Conservation (phyloP, 306 rosid species). For the Herpetospermum pedunculosum region DNA sequence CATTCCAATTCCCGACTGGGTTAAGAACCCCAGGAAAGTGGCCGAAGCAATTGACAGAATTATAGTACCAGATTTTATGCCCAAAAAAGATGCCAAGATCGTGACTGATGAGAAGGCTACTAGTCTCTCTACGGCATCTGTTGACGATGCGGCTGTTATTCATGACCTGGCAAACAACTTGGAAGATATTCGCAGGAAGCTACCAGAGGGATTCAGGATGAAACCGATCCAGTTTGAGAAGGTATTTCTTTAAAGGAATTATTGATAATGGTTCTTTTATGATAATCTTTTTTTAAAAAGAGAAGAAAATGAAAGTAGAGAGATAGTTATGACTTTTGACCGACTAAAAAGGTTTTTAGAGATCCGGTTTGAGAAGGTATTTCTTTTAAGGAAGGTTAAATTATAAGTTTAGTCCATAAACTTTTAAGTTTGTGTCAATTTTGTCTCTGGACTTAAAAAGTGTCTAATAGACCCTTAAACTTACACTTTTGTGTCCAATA, state of each 20-base stretch:
- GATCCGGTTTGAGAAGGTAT: too few species aligned
- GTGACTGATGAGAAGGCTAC: slow-evolving; percentile 91
- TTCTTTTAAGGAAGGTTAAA: too few species aligned
- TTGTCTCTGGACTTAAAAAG: too few species aligned
- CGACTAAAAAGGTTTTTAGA: neutral
- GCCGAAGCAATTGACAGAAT: slow-evolving; percentile 67
- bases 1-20: slow-evolving; percentile 81
- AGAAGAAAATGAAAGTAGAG: neutral
- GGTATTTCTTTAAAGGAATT: slow-evolving; percentile 21
- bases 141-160: slow-evolving; percentile 79
- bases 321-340: neutral
- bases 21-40: slow-evolving; percentile 46
- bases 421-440: too few species aligned
- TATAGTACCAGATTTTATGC: slow-evolving; percentile 77
- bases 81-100: slow-evolving; percentile 68
- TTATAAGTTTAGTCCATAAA: too few species aligned
- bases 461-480: too few species aligned
- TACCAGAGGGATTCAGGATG: slow-evolving; percentile 70
- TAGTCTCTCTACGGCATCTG: slow-evolving; percentile 52
- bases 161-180: slow-evolving; percentile 52
- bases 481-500: too few species aligned
- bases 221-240: slow-evolving; percentile 93
- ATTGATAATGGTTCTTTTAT: neutral
- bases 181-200: slow-evolving; percentile 41
- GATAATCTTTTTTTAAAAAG: neutral